A percentile compares a stretch with the other conserved stretches of the same genome.
Conservation (phyloP, 1,284 basidiomycete genomes). For the Cryptococcus hybrid region DNA sequence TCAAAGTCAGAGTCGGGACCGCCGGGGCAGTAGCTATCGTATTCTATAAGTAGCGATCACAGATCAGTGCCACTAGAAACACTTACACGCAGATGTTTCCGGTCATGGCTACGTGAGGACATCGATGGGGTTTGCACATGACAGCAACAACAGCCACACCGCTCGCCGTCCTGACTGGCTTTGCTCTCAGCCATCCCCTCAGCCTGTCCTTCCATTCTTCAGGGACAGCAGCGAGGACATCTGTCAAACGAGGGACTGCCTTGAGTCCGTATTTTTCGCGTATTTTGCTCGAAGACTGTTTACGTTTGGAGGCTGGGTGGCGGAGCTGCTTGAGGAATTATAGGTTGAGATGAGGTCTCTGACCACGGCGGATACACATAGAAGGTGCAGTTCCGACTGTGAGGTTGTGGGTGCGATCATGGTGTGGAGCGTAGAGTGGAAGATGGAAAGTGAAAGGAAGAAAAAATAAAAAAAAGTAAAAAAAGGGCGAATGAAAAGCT, state of each 20-base stretch:
- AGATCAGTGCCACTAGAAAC: constrained; percentile 5
- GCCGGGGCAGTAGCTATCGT: constrained; percentile 89
- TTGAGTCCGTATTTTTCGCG: constrained; percentile 86
- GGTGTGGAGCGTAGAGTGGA: constrained; percentile 1
- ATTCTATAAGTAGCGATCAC: constrained; percentile 3
- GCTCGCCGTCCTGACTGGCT: constrained; percentile 96
- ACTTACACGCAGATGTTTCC: constrained; percentile 98
- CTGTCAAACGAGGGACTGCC: constrained; percentile 88
- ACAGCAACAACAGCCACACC: constrained; percentile 98
- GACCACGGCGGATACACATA: constrained; percentile 92
- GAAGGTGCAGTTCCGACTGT: constrained; percentile 84
- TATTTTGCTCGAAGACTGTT: constrained; percentile 83
- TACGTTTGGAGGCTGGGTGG: constrained; percentile 58
- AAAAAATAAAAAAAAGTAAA: neutral
- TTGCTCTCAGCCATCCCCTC: constrained; percentile 84
- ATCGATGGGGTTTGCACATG: constrained; percentile 99
- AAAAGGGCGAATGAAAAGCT: neutral
- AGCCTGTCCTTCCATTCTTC: constrained; percentile 93
- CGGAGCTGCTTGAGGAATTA: constrained; percentile 26
- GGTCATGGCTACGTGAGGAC: constrained; percentile 99
- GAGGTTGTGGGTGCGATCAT: constrained; percentile 48
- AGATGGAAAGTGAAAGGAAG: neutral
- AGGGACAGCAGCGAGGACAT: constrained; percentile 97
- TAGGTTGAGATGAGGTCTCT: constrained; percentile 75
- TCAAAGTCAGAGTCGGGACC: constrained; percentile 99